A percentile compares a stretch with the other conserved stretches of the same genome.
Conservation (phyloP, 1,284 basidiomycete genomes). For the Leccinum pachyderme region DNA sequence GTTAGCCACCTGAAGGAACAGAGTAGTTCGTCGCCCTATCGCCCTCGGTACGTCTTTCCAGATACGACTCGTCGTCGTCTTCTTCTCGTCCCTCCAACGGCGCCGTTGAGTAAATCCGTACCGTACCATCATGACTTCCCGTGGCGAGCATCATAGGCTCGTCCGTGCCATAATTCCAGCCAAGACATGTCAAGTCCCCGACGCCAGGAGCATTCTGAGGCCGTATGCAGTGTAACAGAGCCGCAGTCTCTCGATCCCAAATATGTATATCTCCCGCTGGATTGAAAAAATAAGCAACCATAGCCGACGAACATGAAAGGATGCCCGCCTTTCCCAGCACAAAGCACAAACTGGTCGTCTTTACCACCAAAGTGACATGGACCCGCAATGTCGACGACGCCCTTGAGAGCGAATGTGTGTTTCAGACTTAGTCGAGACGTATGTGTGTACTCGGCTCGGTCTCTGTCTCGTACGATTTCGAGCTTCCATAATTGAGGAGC, state of each 20-base stretch:
- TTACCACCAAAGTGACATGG: slow-evolving; percentile 78
- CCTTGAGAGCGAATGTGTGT: slow-evolving; percentile 72
- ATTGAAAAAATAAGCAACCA: slow-evolving; percentile 8
- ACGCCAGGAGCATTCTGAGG: slow-evolving; percentile 42
- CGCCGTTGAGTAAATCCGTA: slow-evolving; percentile 63
- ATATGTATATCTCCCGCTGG: slow-evolving; percentile 79
- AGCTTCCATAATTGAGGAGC: slow-evolving; percentile 81
- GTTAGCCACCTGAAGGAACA: slow-evolving; percentile 30
- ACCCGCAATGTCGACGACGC: slow-evolving; percentile 69
- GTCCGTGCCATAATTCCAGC: slow-evolving; percentile 67
- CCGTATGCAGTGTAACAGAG: slow-evolving; percentile 62
- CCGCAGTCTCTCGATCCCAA: slow-evolving; percentile 76
- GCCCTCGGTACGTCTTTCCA: slow-evolving; percentile 28
- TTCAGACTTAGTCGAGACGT: slow-evolving; percentile 51
- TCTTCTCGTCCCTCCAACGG: slow-evolving; percentile 23
- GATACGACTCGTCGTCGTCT: slow-evolving; percentile 25
- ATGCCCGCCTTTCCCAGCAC: slow-evolving; percentile 64
- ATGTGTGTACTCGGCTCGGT: slow-evolving; percentile 35
- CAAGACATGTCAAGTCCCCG: slow-evolving; percentile 72
- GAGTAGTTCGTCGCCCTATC: slow-evolving; percentile 28
- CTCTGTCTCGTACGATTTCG: slow-evolving; percentile 57
- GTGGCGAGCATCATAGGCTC: slow-evolving; percentile 78
- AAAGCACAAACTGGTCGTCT: slow-evolving; percentile 72
- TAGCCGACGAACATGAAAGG: neutral
- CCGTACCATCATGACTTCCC: slow-evolving; percentile 70